Evolutionary conservation across 148 eudicot genomes (phyloP), one percentile per base, ranked within the genome.

Genomic region (Gaultheria prostrata): DNA sequence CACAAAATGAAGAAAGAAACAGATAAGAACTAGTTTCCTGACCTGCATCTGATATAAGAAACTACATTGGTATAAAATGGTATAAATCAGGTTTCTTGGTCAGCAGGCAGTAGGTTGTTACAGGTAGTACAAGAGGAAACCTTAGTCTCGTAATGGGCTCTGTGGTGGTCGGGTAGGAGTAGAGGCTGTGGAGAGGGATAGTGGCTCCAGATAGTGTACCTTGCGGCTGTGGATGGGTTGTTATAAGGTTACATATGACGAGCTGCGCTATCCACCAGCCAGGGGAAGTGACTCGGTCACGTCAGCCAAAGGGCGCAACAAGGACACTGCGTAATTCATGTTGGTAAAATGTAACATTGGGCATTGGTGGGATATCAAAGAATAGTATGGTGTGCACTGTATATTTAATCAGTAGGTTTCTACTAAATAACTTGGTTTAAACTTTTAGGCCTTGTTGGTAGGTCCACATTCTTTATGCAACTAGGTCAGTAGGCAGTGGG

Each of bases 381-480:
- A 28, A 26, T 28, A 11, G 72, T 24, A 28, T 67, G 72, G 72
- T 15, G 11, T 67, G 13, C 3, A 67, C 17, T 24, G 24, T 2
- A 8, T 12, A 8, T n/a, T 13, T 4, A 3, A 28, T 33, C 35
- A 67, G 6, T 28, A 67, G 7, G 35, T 67, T 67, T 67, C 72
- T 28, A 67, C 18, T 11, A 26, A 28, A 24, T 4, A 67, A 30
- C 28, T 30, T 28, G 35, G 72, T 28, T 67, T 28, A 12, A 67
- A 67, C 72, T 67, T 67, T 12, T 67, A 67, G 35, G 72, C 35
- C 35, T 67, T 67, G 72, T 67, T 11, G 72, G 72, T 28, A 67
- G 72, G 72, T 67, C 72, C 28, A 11, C 18, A 30, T 67, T 67
- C 72, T 28, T 13, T 39, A 67, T 28, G 28, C 28, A 4, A 67